These are phyloP conservation scores for Ziziphus jujuba DNA, from an alignment of 306 rosid genomes.

Conservation along the genomic window DNA sequence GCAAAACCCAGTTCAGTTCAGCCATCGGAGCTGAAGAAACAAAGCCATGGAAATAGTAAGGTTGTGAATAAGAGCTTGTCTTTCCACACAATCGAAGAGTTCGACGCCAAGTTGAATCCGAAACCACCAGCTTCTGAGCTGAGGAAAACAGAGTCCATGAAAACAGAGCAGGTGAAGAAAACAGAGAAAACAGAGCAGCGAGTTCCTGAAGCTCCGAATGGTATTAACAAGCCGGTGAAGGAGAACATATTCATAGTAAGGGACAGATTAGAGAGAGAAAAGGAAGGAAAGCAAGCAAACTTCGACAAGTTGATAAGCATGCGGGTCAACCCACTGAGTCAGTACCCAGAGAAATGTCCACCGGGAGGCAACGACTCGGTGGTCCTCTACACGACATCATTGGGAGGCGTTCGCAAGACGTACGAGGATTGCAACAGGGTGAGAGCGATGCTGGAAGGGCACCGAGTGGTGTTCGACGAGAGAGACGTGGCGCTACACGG, in stretches of 20 bases:
- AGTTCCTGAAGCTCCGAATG: not conserved
- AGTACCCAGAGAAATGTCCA: conserved; percentile 70
- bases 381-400: conserved; percentile 88
- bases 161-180: conserved; percentile 6
- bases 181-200: not conserved
- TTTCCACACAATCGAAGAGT: conserved; percentile 78
- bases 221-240: conserved; percentile 32
- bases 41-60: not conserved
- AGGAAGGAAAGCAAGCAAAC: conserved; percentile 43
- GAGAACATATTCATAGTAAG: conserved; percentile 65
- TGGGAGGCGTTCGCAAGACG: conserved; percentile 76
- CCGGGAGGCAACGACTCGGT: conserved; percentile 62
- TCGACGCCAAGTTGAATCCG: conserved; percentile 50
- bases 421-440: conserved; percentile 69
- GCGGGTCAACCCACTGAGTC: conserved; percentile 53
- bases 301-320: conserved; percentile 28
- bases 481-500: conserved; percentile 87
- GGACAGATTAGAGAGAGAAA: conserved; percentile 67
- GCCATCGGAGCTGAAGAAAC: not conserved
- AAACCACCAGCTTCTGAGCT: conserved; percentile 22
- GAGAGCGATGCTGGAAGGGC: conserved; percentile 54
- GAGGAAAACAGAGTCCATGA: conserved; percentile 23
- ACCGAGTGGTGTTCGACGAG: conserved; percentile 70
- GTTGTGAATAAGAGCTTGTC: conserved; percentile 46
- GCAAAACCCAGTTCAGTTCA: not conserved